Evolutionary conservation across 768 basidiomycete species (phyloP).

Genomic region (Suillus variegatus): DNA sequence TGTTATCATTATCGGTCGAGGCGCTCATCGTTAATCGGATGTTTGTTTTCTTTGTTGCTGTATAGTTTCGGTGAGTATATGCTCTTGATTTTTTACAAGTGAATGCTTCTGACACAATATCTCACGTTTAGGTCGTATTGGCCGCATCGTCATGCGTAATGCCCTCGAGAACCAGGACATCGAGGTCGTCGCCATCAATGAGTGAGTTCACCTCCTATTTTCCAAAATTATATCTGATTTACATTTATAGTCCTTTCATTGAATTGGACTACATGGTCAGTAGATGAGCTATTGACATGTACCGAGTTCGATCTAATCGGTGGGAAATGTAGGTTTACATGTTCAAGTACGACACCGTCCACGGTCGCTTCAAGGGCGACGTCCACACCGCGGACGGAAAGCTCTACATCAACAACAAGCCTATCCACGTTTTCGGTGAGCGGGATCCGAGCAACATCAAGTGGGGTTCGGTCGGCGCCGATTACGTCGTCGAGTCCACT

Average conservation of each 20-base stretch:
- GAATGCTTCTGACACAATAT: conserved; percentile 18
- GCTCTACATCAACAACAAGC: conserved; percentile 80
- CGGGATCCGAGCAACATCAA: conserved; percentile 83
- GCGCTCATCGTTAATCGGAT: conserved; percentile 15
- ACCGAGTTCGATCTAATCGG: conserved; percentile 9
- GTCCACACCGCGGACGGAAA: conserved; percentile 86
- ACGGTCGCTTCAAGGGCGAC: conserved; percentile 88
- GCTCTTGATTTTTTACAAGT: background rate
- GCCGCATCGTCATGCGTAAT: conserved; percentile 97
- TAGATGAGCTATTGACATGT: background rate
- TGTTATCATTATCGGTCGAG: conserved; percentile 22
- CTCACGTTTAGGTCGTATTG: conserved; percentile 77
- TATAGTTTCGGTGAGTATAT: conserved; percentile 70
- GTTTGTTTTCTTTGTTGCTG: conserved; percentile 13
- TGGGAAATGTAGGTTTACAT: conserved; percentile 75
- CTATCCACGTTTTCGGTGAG: conserved; percentile 80
- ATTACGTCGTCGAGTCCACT: conserved; percentile 97
- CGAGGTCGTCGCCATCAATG: conserved; percentile 93
- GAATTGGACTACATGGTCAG: conserved; percentile 94
- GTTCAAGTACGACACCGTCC: conserved; percentile 97
- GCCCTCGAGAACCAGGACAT: conserved; percentile 75
- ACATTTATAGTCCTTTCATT: conserved; percentile 82
- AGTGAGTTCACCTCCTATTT: conserved; percentile 52
- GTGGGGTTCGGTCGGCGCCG: conserved; percentile 81
- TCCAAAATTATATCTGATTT: conserved; percentile 7